Percentiles rank a stretch among this genome's conserved stretches.
These are phyloP conservation scores for Tulasnella sp. DNA, from an alignment of 768 basidiomycete genomes.

Conservation along the genomic window DNA sequence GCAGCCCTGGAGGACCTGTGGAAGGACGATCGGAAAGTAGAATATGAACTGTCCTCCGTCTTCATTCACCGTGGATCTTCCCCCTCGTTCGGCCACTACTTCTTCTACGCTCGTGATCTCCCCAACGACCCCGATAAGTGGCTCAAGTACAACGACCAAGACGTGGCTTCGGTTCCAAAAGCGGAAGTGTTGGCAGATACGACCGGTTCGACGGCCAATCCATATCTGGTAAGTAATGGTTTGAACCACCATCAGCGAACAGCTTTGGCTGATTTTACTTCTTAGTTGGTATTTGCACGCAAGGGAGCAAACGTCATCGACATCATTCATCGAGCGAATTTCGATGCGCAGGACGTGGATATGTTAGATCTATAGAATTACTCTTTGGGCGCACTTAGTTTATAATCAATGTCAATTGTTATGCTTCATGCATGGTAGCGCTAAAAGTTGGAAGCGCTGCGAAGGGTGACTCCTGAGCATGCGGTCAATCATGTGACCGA, in stretches of 20 bases:
- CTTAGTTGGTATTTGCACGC: slow-evolving; percentile 79
- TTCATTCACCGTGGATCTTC: slow-evolving; percentile 89
- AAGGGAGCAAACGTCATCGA: slow-evolving; percentile 79
- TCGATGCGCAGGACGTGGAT: slow-evolving; percentile 23
- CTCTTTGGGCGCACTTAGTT: neutral
- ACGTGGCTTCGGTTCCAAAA: slow-evolving; percentile 73
- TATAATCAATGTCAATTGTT: neutral
- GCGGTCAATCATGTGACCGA: neutral
- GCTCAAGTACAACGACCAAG: slow-evolving; percentile 97
- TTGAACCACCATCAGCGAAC: neutral
- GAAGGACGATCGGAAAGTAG: slow-evolving; percentile 64
- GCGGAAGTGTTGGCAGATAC: slow-evolving; percentile 88
- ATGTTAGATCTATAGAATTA: slow-evolving; percentile 1
- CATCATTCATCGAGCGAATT: slow-evolving; percentile 47
- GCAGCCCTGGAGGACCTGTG: slow-evolving; percentile 73
- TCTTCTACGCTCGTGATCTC: slow-evolving; percentile 89
- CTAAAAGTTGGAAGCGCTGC: no score
- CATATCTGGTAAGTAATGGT: slow-evolving; percentile 71
- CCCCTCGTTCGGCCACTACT: slow-evolving; percentile 91
- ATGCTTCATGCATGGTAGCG: neutral
- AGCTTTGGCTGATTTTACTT: slow-evolving; percentile 11
- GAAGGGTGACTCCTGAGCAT: no score
- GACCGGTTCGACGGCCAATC: slow-evolving; percentile 88
- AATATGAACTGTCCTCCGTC: slow-evolving; percentile 91
- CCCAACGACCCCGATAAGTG: slow-evolving; percentile 80